Conservation (phyloP, 139 green algal species). For the Haematococcus sp. region DNA sequence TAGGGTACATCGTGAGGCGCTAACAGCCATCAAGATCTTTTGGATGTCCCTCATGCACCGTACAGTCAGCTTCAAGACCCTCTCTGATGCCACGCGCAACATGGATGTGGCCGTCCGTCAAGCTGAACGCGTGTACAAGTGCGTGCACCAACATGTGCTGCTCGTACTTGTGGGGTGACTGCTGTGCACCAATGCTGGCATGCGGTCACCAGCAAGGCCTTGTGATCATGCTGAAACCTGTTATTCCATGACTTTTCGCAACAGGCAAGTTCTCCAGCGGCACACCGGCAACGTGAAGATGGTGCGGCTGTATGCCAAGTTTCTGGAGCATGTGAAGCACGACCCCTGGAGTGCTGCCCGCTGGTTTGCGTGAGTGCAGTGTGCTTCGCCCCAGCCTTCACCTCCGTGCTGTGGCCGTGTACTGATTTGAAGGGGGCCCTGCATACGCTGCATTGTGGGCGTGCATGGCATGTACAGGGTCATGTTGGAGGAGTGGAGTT, state of each 20-base stretch:
- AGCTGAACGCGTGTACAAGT: slow-evolving; percentile 3
- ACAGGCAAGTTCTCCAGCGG: slow-evolving; percentile 30
- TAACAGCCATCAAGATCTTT: slow-evolving; percentile 29
- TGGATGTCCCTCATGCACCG: slow-evolving; percentile 29
- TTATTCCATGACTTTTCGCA: too few relatives aligned
- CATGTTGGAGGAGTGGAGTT: too few relatives aligned
- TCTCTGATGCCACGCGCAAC: slow-evolving; percentile 8
- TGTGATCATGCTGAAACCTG: too few relatives aligned
- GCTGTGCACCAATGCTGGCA: too few relatives aligned
- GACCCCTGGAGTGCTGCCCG: slow-evolving; percentile 36
- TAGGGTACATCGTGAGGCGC: slow-evolving; percentile 25
- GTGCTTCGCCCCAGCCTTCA: neutral
- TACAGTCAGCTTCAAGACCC: slow-evolving; percentile 24
- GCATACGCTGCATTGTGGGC: too few relatives aligned
- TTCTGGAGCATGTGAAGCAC: slow-evolving; percentile 38
- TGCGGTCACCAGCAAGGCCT: neutral
- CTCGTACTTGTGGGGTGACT: too few relatives aligned
- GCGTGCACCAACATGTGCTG: too few relatives aligned
- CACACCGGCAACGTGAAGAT: slow-evolving; percentile 32
- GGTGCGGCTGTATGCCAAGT: slow-evolving; percentile 36
- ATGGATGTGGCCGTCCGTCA: slow-evolving; percentile 20
- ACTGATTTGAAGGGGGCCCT: too few relatives aligned
- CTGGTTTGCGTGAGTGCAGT: slow-evolving; percentile 21
- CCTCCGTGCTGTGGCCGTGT: too few relatives aligned
- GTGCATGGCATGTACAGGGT: neutral